Percentiles rank a stretch among this genome's conserved stretches.
Conservation (phyloP, 2,329 filamentous ascomycete genomes). For the Coniochaeta sp. region DNA sequence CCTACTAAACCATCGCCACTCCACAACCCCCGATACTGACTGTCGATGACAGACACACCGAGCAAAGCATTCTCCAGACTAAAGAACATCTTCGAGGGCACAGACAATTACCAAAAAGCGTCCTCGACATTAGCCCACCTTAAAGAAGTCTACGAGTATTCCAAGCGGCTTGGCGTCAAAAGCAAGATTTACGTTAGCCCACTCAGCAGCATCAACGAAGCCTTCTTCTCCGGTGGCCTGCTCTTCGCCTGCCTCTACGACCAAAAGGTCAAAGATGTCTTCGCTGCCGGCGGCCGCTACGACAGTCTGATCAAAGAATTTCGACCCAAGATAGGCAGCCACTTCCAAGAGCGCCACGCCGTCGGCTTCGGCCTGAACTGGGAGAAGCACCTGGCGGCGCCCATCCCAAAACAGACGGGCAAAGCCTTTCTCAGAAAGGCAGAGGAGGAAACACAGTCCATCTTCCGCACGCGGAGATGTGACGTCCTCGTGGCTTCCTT, state of each 20-base stretch:
- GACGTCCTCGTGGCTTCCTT: conserved; percentile 89
- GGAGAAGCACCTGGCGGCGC: conserved; percentile 67
- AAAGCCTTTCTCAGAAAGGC: conserved; percentile 61
- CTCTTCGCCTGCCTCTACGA: conserved; percentile 90
- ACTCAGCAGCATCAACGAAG: conserved; percentile 81
- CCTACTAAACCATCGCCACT: background rate
- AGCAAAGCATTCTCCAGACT: conserved; percentile 50
- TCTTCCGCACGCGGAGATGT: conserved; percentile 62
- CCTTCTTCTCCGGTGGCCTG: conserved; percentile 78
- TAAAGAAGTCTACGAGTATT: conserved; percentile 68
- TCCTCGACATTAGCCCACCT: conserved; percentile 73
- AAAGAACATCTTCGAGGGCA: conserved; percentile 53
- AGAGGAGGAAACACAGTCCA: conserved; percentile 52
- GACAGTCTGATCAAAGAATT: conserved; percentile 83
- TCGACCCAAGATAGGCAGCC: conserved; percentile 58
- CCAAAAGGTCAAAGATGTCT: conserved; percentile 72
- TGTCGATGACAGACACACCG: conserved; percentile 35
- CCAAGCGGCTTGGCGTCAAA: conserved; percentile 65
- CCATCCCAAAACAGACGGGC: conserved; percentile 44
- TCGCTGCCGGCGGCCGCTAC: conserved; percentile 90
- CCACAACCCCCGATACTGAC: conserved; percentile 7
- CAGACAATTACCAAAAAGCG: conserved; percentile 64
- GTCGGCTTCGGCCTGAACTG: conserved; percentile 90
- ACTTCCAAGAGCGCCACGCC: conserved; percentile 63
- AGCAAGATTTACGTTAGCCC: conserved; percentile 80